Percentiles rank a stretch among this genome's conserved stretches.
phyloP scores from a whole-genome alignment of 805 yeast genomes.

The Kregervanrija fluxuum region DNA sequence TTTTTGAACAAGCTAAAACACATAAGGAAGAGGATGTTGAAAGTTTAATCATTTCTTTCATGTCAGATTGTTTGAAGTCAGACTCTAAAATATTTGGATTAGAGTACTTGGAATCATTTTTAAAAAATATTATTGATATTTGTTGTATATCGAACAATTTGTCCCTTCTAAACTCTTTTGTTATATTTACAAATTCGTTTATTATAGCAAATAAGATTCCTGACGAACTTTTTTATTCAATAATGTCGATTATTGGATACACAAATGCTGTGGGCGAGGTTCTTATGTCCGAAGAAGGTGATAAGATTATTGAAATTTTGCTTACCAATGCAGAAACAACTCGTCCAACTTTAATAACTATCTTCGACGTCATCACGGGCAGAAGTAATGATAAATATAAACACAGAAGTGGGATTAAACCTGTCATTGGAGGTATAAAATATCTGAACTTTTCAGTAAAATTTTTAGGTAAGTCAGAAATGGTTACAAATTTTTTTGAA shows the following conservation, averaged over 20 bases:
- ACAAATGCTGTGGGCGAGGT: conserved; percentile 7
- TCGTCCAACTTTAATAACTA: conserved; percentile 6
- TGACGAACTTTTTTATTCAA: conserved; percentile 1
- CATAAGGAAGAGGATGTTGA: conserved; percentile 8
- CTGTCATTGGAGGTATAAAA: conserved; percentile 16
- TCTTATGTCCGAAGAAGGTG: conserved; percentile 5
- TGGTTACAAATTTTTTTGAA: conserved; percentile 12
- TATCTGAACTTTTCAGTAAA: conserved; percentile 11
- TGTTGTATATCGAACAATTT: conserved; percentile 3
- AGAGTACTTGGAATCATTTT: conserved; percentile 1
- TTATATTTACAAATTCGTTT: conserved; percentile 3
- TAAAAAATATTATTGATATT: background rate
- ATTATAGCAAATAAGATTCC: background rate
- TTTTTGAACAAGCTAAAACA: conserved; percentile 4
- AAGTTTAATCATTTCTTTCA: conserved; percentile 9
- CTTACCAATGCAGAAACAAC: conserved; percentile 10
- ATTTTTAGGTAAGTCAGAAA: conserved; percentile 6
- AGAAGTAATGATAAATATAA: conserved; percentile 1
- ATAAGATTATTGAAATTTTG: conserved; percentile 6
- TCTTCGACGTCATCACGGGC: conserved; percentile 15
- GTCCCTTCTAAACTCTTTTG: conserved; percentile 1
- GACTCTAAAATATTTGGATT: conserved; percentile 1
- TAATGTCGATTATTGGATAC: conserved; percentile 9
- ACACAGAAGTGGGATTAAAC: conserved; percentile 7
- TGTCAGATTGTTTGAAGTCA: conserved; percentile 16